phyloP scores from a whole-genome alignment of 306 rosid genomes.

The Citrullus mucosospermus region DNA sequence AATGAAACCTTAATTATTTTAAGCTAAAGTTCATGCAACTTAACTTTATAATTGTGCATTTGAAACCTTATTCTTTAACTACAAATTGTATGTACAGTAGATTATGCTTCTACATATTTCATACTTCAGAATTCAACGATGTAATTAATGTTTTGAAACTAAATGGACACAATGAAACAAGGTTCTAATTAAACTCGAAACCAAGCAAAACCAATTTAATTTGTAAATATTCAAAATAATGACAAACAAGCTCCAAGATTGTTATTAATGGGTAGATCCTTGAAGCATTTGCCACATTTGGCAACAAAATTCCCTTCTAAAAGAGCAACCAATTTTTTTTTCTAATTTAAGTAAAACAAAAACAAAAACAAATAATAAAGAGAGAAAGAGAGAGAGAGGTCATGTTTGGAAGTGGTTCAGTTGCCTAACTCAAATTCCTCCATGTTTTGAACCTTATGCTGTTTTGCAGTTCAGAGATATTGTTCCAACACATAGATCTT shows the following conservation, averaged over 20 bases:
- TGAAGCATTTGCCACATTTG: not conserved
- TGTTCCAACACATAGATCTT: conserved; percentile 4
- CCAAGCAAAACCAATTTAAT: not conserved
- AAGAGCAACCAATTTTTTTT: not conserved
- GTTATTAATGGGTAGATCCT: not conserved
- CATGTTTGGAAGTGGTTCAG: not conserved
- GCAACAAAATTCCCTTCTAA: not conserved
- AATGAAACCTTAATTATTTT: too few relatives aligned
- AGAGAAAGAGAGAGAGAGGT: not conserved
- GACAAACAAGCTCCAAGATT: not conserved
- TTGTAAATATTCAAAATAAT: not conserved
- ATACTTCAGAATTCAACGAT: not conserved
- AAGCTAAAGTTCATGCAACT: too few relatives aligned
- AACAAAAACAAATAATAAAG: not conserved
- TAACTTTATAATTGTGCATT: too few relatives aligned
- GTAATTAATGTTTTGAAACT: not conserved
- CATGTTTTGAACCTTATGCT: conserved; percentile 5
- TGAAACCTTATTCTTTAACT: not conserved
- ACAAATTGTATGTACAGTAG: not conserved
- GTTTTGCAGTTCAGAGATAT: conserved; percentile 2
- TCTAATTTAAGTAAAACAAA: not conserved
- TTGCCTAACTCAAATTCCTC: conserved; percentile 4
- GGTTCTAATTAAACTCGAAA: not conserved
- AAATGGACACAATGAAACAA: not conserved
- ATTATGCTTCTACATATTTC: not conserved